These are phyloP conservation scores for Eremochloa ophiuroides DNA, from an alignment of 176 grass and related monocot species.

Conservation along the genomic window DNA sequence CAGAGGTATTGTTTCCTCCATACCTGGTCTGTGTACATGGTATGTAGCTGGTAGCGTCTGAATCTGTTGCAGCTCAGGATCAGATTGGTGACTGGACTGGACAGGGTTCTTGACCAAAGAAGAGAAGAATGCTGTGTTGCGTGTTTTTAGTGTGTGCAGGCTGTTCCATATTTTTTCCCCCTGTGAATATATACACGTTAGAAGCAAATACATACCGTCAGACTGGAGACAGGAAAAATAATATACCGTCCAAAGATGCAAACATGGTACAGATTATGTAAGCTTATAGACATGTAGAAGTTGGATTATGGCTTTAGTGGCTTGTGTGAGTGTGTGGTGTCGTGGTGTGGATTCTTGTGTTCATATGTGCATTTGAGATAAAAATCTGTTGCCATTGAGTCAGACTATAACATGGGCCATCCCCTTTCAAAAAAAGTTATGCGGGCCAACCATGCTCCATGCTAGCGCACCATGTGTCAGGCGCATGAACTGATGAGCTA, in stretches of 20 bases:
- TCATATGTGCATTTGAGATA: not conserved
- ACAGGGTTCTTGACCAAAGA: not conserved
- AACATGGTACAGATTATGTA: conserved; percentile 8
- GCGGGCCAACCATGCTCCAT: too few relatives aligned
- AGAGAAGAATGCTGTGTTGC: not conserved
- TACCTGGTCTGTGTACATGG: not conserved
- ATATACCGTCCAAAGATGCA: not conserved
- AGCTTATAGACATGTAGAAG: not conserved
- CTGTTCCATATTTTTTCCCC: not conserved
- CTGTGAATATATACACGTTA: conserved; percentile 23
- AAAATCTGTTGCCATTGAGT: not conserved
- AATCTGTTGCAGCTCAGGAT: not conserved
- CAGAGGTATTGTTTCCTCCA: not conserved
- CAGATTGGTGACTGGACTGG: not conserved
- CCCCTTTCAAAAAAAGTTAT: too few relatives aligned
- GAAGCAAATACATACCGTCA: not conserved
- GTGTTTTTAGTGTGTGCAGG: not conserved
- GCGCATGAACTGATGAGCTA: too few relatives aligned
- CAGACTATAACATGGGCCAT: too few relatives aligned
- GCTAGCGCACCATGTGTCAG: too few relatives aligned
- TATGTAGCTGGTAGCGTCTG: conserved; percentile 12
- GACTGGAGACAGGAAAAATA: not conserved
- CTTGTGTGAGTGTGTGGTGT: not conserved
- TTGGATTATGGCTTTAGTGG: not conserved
- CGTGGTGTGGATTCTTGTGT: not conserved